These are phyloP conservation scores for Metschnikowia shivogae DNA, from an alignment of 805 yeast genomes.

Conservation along the genomic window DNA sequence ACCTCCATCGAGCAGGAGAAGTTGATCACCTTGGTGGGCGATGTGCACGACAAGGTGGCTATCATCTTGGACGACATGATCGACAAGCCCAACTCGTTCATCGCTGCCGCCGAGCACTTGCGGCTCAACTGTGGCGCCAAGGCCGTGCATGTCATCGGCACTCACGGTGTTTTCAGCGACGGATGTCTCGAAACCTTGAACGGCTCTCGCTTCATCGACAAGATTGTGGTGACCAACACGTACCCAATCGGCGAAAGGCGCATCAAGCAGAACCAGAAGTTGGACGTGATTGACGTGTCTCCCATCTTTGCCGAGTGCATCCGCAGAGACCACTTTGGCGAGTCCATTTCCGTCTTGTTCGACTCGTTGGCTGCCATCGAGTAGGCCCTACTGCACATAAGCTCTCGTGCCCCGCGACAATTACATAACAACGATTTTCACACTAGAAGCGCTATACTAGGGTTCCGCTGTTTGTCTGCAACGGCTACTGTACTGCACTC, in stretches of 20 bases:
- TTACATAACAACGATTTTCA: background rate
- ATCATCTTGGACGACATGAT: conserved; percentile 95
- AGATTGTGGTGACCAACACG: conserved; percentile 92
- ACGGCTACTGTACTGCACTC: no score
- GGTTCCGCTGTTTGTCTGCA: no score
- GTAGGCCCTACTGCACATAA: conserved; percentile 11
- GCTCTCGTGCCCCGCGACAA: background rate
- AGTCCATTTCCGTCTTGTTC: conserved; percentile 87
- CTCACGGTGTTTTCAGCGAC: conserved; percentile 92
- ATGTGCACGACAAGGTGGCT: conserved; percentile 87
- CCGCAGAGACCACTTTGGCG: conserved; percentile 98
- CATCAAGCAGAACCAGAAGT: conserved; percentile 53
- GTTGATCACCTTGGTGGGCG: conserved; percentile 93
- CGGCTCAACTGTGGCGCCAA: conserved; percentile 95
- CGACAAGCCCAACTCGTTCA: conserved; percentile 89
- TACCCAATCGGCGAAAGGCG: conserved; percentile 77
- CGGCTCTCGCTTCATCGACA: conserved; percentile 78
- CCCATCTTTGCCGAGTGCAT: conserved; percentile 97
- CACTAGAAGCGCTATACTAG: no score
- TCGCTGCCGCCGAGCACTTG: conserved; percentile 98
- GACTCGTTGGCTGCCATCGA: conserved; percentile 71
- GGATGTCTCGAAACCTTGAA: conserved; percentile 78
- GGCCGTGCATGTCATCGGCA: conserved; percentile 83
- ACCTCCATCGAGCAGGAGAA: conserved; percentile 63
- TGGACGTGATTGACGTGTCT: conserved; percentile 87